Evolutionary conservation across 257 asterid genomes (phyloP).

Genomic region (Solanum tarapatanum): DNA sequence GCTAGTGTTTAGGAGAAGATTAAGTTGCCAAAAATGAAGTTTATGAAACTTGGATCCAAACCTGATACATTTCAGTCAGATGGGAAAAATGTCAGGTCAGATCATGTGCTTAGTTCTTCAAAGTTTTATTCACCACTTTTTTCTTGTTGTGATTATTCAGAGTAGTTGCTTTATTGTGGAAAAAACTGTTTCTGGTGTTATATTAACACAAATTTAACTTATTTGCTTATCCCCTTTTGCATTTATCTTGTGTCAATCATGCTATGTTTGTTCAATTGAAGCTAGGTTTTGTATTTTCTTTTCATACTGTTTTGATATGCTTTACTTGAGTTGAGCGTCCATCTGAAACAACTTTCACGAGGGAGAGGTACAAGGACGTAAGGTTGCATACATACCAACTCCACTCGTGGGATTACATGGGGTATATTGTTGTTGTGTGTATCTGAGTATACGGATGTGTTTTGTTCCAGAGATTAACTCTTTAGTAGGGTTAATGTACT

Average conservation of each 20-base stretch:
- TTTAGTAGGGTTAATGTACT: neutral
- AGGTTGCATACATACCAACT: neutral
- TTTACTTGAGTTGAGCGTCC: neutral
- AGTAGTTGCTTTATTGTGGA: neutral
- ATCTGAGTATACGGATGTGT: neutral
- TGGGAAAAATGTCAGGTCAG: constrained; percentile 63
- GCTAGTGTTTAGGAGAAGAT: neutral
- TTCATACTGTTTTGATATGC: neutral
- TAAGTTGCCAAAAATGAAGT: constrained; percentile 55
- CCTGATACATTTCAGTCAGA: constrained; percentile 80
- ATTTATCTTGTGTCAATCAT: neutral
- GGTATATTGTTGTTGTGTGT: neutral
- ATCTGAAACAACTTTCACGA: neutral
- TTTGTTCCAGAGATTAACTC: neutral
- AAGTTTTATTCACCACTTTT: neutral
- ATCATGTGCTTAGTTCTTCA: constrained; percentile 9
- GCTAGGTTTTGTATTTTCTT: neutral
- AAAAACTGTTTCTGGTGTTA: neutral
- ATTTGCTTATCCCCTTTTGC: neutral
- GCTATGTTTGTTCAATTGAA: neutral
- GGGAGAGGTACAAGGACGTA: neutral
- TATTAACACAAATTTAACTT: neutral
- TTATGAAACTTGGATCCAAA: constrained; percentile 98
- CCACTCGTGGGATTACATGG: neutral
- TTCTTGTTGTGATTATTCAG: neutral